phyloP scores from a whole-genome alignment of 2,329 filamentous ascomycete species.

The Blastomyces emzantsi region DNA sequence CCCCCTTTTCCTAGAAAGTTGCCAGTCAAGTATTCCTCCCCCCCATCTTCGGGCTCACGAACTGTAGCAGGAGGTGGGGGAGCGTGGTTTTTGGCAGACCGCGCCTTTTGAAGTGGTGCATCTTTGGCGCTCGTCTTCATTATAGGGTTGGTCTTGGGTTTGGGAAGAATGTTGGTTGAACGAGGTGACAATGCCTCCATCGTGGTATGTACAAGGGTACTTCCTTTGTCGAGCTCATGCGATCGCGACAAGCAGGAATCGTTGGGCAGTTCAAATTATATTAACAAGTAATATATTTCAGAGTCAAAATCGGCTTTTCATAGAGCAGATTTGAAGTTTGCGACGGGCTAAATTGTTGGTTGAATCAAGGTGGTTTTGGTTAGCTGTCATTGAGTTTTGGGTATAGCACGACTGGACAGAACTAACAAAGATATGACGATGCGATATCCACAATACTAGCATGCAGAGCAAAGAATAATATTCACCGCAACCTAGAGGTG shows the following conservation, averaged over 20 bases:
- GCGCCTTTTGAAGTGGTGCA: conserved; percentile 25
- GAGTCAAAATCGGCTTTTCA: neutral
- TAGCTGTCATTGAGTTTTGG: neutral
- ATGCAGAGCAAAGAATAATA: conserved; percentile 1
- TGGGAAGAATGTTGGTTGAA: conserved; percentile 40
- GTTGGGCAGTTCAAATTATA: neutral
- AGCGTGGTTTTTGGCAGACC: conserved; percentile 37
- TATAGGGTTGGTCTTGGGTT: conserved; percentile 31
- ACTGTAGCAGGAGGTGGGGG: conserved; percentile 38
- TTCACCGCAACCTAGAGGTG: neutral
- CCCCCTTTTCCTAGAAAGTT: conserved; percentile 42
- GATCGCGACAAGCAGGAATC: neutral
- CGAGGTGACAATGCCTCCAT: conserved; percentile 40
- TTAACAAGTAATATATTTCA: neutral
- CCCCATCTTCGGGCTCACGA: conserved; percentile 36
- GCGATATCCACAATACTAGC: neutral
- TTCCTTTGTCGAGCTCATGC: neutral
- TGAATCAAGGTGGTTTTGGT: neutral
- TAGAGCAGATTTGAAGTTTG: neutral
- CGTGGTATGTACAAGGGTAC: neutral
- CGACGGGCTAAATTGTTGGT: neutral
- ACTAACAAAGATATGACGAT: neutral
- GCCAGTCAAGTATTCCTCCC: conserved; percentile 40
- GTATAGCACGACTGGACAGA: neutral
- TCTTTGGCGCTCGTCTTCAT: conserved; percentile 26